Conservation (phyloP, 2,329 filamentous ascomycete genomes). For the Coniochaeta sp. region DNA sequence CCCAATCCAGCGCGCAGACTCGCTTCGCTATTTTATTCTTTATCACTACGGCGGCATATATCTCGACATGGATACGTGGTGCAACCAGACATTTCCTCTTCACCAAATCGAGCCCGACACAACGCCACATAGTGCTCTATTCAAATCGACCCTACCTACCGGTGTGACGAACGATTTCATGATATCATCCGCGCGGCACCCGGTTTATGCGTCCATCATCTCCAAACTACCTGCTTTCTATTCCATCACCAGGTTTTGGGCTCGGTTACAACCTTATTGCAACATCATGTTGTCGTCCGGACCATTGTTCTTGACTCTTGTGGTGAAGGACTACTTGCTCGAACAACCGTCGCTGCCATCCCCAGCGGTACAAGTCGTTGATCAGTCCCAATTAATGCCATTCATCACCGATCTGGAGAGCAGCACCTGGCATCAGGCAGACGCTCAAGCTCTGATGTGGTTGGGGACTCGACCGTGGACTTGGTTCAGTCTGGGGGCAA, state of each 20-base stretch:
- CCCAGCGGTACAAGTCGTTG: conserved; percentile 19
- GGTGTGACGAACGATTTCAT: conserved; percentile 79
- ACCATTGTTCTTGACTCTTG: conserved; percentile 66
- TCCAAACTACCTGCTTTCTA: conserved; percentile 56
- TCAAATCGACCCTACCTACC: conserved; percentile 56
- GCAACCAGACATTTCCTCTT: conserved; percentile 14
- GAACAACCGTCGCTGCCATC: conserved; percentile 28
- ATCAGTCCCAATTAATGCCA: conserved; percentile 6
- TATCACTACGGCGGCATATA: conserved; percentile 74
- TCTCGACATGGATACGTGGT: conserved; percentile 60
- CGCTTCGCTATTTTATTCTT: conserved; percentile 74
- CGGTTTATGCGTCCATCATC: conserved; percentile 66
- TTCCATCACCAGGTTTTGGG: conserved; percentile 54
- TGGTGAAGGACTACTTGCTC: conserved; percentile 67
- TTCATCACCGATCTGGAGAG: conserved; percentile 1
- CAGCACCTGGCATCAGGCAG: conserved; percentile 33
- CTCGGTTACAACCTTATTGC: conserved; percentile 56
- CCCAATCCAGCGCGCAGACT: conserved; percentile 70
- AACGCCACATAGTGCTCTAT: conserved; percentile 17
- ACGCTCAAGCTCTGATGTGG: conserved; percentile 41
- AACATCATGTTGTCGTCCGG: conserved; percentile 76
- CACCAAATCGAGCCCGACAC: conserved; percentile 13
- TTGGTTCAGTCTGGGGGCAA: conserved; percentile 21
- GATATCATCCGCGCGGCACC: conserved; percentile 64
- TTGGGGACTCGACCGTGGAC: conserved; percentile 28